Evolutionary conservation across 352 stramenopile genomes (phyloP), one percentile per base, ranked within the genome.

Genomic region (Phytopythium cucurbitacearum): DNA sequence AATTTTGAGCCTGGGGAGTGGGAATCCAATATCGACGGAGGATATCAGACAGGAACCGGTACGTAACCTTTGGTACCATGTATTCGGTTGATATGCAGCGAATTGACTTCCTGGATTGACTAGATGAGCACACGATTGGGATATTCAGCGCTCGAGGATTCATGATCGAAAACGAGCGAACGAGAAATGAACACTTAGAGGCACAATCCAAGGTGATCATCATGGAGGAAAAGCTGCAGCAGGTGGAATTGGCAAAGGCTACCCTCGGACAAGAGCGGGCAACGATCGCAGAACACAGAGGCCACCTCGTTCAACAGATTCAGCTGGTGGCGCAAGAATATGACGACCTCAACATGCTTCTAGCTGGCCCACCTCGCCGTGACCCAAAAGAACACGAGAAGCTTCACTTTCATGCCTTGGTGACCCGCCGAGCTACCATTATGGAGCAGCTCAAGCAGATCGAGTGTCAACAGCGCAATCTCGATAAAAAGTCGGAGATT

Each of bases 331-430:
- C 61, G 10, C 35, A 21, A 0, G 69, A 89, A 28, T 66, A 89
- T 40, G 64, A 84, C 6, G 74, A 86, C 0, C 48, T 89, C 3
- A 70, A 69, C 7, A 57, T 60, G 4, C 6, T 49, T 2, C 62
- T 92, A 0, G 77, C 76, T 8, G 82, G 82, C 5, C 82, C 82
- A 0, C 77, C 82, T 3, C 69, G 82, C 21, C 66, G 82, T 38
- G 80, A 92, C 15, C 73, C 82, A 4, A 76, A 57, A 0, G 80
- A 91, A 38, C 40, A 56, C 12, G 69, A 92, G 42, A 88, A 89
- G 9, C 56, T 65, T 28, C 71, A 85, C 28, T 80, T 90, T 37
- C 76, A 90, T 57, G 62, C 66, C 0, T 45, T 90, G 3, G 69
- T 87, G 13, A 72, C 75, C 0, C 55, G 76, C 4, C 56, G 67